These are phyloP conservation scores for Macrocystidia cucumis DNA, from an alignment of 1,284 basidiomycete genomes.

Conservation along the genomic window DNA sequence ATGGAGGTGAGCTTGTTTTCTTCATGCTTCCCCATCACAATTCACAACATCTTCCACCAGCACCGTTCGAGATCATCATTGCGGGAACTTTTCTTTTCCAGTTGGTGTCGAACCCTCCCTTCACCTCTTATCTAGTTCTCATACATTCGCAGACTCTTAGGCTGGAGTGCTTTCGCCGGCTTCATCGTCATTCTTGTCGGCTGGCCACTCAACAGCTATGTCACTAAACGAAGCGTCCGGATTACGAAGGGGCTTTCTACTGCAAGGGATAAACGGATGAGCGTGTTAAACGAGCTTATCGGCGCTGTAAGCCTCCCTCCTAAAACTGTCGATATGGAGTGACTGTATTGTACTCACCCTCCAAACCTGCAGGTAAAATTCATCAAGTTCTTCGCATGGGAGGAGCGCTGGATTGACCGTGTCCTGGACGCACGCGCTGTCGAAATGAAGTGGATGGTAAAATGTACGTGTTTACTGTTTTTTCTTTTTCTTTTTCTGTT, in stretches of 20 bases:
- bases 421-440: constrained; percentile 47
- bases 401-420: constrained; percentile 63
- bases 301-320: constrained; percentile 37
- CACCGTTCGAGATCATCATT: constrained; percentile 77
- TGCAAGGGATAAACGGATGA: constrained; percentile 81
- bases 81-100: constrained; percentile 74
- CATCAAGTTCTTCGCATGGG: constrained; percentile 87
- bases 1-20: constrained; percentile 38
- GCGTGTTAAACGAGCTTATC: constrained; percentile 81
- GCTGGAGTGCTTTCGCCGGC: constrained; percentile 80
- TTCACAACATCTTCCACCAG: constrained; percentile 22
- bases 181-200: constrained; percentile 69
- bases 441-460: constrained; percentile 68
- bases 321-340: neutral
- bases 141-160: constrained; percentile 53
- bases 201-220: constrained; percentile 67
- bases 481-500: no score
- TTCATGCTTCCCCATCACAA: neutral
- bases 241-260: constrained; percentile 71
- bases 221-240: constrained; percentile 52
- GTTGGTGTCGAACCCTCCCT: constrained; percentile 29
- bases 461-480: constrained; percentile 28
- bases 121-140: constrained; percentile 1
- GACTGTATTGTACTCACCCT: neutral
- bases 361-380: constrained; percentile 52